phyloP scores from a whole-genome alignment of 2,329 filamentous ascomycete species.

The Pseudocercospora crystallina region DNA sequence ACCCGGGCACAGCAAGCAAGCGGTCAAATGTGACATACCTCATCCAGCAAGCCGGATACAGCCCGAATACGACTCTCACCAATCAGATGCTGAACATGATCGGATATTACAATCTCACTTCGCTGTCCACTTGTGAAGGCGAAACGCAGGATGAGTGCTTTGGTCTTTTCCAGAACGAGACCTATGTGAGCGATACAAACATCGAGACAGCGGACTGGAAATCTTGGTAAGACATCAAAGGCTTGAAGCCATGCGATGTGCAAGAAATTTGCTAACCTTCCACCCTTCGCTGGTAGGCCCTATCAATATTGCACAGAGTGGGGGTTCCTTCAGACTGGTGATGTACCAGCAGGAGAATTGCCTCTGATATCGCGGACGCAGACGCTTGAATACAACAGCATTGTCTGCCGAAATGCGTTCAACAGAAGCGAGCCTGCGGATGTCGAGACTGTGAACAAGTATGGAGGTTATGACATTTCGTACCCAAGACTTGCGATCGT shows the following conservation, averaged over 20 bases:
- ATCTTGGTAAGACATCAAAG: conserved; percentile 55
- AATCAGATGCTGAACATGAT: conserved; percentile 58
- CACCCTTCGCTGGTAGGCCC: neutral
- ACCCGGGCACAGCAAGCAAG: conserved; percentile 40
- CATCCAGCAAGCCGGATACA: conserved; percentile 50
- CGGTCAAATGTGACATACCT: conserved; percentile 45
- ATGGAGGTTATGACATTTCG: conserved; percentile 68
- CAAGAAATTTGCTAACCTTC: neutral
- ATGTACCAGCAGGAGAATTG: conserved; percentile 62
- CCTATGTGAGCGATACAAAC: conserved; percentile 25
- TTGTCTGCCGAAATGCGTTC: conserved; percentile 67
- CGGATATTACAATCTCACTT: conserved; percentile 52
- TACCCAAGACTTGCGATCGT: conserved; percentile 75
- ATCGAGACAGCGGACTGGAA: conserved; percentile 24
- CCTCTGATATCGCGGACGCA: conserved; percentile 72
- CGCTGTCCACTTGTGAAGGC: conserved; percentile 40
- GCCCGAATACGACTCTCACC: conserved; percentile 44
- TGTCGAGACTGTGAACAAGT: conserved; percentile 68
- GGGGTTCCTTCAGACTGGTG: conserved; percentile 77
- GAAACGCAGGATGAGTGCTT: conserved; percentile 55
- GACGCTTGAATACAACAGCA: conserved; percentile 61
- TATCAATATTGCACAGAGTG: conserved; percentile 59
- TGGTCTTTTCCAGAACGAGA: conserved; percentile 45
- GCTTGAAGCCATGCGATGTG: too few relatives aligned
- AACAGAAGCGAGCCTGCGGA: conserved; percentile 66